phyloP scores from a whole-genome alignment of 1,284 basidiomycete genomes.

The Apiotrichum montevideense region DNA sequence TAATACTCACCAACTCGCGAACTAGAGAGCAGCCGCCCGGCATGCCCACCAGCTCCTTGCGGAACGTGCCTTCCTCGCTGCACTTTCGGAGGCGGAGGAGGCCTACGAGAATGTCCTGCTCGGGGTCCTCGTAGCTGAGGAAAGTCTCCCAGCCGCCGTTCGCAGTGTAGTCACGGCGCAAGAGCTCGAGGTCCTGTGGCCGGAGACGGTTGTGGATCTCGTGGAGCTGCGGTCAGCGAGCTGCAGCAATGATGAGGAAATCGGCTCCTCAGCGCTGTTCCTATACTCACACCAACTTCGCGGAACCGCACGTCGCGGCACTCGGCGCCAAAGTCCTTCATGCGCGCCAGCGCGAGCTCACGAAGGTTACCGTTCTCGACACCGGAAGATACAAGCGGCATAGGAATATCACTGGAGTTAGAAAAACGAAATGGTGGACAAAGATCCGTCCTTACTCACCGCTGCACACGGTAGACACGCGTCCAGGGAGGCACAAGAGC shows the following conservation, averaged over 20 bases:
- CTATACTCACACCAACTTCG: conserved; percentile 80
- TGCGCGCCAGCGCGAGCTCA: conserved; percentile 89
- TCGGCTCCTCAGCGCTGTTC: not conserved
- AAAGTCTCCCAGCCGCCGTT: conserved; percentile 99
- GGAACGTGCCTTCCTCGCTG: conserved; percentile 90
- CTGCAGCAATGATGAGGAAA: not conserved
- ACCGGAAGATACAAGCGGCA: conserved; percentile 89
- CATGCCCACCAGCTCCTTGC: conserved; percentile 78
- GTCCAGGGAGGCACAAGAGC: conserved; percentile 99
- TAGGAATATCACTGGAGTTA: conserved; percentile 74
- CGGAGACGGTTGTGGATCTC: conserved; percentile 98
- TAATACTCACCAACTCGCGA: conserved; percentile 60
- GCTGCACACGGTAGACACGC: conserved; percentile 92
- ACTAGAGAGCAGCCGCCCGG: conserved; percentile 86
- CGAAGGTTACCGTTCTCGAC: conserved; percentile 98
- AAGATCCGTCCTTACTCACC: conserved; percentile 52
- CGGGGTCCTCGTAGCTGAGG: conserved; percentile 96
- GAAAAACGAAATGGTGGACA: no score
- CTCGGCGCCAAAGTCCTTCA: conserved; percentile 98
- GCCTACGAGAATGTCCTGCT: conserved; percentile 92
- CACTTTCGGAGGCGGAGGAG: conserved; percentile 89
- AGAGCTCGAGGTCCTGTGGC: conserved; percentile 93
- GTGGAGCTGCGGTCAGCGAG: conserved; percentile 61
- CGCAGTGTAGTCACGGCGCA: conserved; percentile 91
- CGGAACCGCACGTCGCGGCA: conserved; percentile 96